Conservation (phyloP, 176 grass and related monocot genomes). For the Aechmea fasciata region DNA sequence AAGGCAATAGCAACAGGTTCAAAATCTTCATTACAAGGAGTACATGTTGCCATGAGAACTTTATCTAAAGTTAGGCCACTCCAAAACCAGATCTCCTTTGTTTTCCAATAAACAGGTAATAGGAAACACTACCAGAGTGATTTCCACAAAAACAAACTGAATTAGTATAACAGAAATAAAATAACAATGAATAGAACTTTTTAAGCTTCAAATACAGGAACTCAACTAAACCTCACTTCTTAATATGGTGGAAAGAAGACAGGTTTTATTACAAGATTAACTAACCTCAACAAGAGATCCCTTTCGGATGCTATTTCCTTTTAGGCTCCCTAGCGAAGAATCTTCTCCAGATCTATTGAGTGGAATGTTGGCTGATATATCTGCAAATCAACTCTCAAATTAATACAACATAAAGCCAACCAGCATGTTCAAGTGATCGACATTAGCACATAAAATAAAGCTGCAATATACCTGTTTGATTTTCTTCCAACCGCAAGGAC, state of each 20-base stretch:
- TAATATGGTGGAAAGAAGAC: not conserved
- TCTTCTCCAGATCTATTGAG: constrained; percentile 32
- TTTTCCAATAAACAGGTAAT: too few species aligned
- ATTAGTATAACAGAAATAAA: not conserved
- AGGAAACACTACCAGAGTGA: too few species aligned
- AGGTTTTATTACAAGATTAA: constrained; percentile 12
- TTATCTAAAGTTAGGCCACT: too few species aligned
- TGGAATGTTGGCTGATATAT: constrained; percentile 15
- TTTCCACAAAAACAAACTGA: too few species aligned
- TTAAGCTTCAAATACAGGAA: not conserved
- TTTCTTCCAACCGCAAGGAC: not conserved
- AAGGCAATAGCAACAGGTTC: not conserved
- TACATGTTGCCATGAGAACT: not conserved
- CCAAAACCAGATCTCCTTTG: too few species aligned
- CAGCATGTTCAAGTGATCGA: not conserved
- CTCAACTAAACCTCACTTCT: not conserved
- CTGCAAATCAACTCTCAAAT: constrained; percentile 35
- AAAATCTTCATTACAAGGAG: not conserved
- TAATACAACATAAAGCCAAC: constrained; percentile 8
- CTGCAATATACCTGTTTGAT: not conserved
- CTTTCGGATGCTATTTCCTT: constrained; percentile 59
- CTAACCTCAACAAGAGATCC: constrained; percentile 75
- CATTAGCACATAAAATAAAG: not conserved
- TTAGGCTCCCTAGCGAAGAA: constrained; percentile 23
- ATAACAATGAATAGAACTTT: not conserved